Evolutionary conservation across 2,329 filamentous ascomycete species (phyloP), one percentile per base, ranked within the genome.

Genomic region (Cladosporium sp.): DNA sequence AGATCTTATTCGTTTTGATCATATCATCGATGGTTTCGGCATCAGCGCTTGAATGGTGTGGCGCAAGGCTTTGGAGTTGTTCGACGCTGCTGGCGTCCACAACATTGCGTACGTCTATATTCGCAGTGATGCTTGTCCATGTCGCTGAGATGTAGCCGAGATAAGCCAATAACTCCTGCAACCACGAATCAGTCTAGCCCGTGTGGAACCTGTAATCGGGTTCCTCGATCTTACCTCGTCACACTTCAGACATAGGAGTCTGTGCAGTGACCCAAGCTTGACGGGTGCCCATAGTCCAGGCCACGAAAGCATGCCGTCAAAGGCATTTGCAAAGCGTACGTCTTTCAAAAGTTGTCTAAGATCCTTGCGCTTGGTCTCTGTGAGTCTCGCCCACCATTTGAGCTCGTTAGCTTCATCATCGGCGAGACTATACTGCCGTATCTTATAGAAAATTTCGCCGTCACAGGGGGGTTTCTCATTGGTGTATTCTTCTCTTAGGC

Each of bases 381-480:
- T 51, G 5, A 60, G 50, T 29, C 58, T 49, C 19, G 58, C 56
- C 54, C 51, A 58, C 58, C 53, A 60, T 36, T 50, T 52, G 17
- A 45, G 43, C 44, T 57, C 55, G 11, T 30, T 29, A 6, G 34
- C 40, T 19, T 27, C n/a, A 22, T 54, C 47, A 7, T 19, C 17
- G 19, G 32, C 18, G 13, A 32, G 29, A 34, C 54, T 37, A 37
- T 54, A 55, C n/a, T 34, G 20, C 7, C 51, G 43, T 19, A 60
- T 56, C 32, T 54, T 56, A 15, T 43, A 36, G 27, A 58, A 58
- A 7, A 59, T 54, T 15, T 55, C 42, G 9, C 56, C 55, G 30
- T 60, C 53, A 20, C 24, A 32, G 24, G 30, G 42, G 17, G 37
- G 30, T 24, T 38, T 37, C 45, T 58, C 57, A 32, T 59, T 59